Base-by-base conservation (phyloP, 805 yeast genomes). In the Wickerhamiella sorbophila region DNA sequence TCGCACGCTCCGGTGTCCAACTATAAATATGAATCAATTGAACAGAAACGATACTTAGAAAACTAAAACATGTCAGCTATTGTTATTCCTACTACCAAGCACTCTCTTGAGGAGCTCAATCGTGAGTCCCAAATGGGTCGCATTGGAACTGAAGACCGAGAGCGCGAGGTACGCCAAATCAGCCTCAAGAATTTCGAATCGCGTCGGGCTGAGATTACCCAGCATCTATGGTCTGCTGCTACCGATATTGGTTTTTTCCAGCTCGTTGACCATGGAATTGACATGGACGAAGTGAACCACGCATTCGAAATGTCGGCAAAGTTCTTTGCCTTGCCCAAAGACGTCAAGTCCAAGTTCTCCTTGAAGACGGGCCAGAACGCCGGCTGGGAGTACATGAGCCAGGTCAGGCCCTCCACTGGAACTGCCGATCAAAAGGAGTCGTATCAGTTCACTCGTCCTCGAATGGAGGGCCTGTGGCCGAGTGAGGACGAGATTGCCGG, bases 371-470 rank as follows among this genome's bases (percentile, higher is more conserved):
- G 34, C 10, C 31, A 33, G 37, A 47, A 47, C 16, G 50, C 43
- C 1, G 50, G 50, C 6, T 47, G 43, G 41, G 50, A 47, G 33
- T 42, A 31, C 35, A 34, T 34, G 41, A 29, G 39, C 9, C 50
- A 47, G 36, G 42, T 47, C 17, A 40, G 50, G 3, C 50, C 50
- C 14, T 38, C 44, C 12, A 47, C 50, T n/a, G 50, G 50, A 14
- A 44, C 50, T 2, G 40, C 31, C 3, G 50, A 47, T 15, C 41
- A 43, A 27, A 47, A 47, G 19, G 48, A 47, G 36, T 44, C 48
- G 19, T 44, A 42, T 27, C 50, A 47, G 18, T 42, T 47, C 31
- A 47, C 50, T 1, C 17, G 21, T 4, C 41, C 46, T 10, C 44
- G 48, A 4, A 47, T 47, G 50, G 35, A 34, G 8, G 48, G 44